These are phyloP conservation scores for Nematocida minor DNA, from an alignment of 371 early-diverging fungal genomes.

Conservation along the genomic window DNA sequence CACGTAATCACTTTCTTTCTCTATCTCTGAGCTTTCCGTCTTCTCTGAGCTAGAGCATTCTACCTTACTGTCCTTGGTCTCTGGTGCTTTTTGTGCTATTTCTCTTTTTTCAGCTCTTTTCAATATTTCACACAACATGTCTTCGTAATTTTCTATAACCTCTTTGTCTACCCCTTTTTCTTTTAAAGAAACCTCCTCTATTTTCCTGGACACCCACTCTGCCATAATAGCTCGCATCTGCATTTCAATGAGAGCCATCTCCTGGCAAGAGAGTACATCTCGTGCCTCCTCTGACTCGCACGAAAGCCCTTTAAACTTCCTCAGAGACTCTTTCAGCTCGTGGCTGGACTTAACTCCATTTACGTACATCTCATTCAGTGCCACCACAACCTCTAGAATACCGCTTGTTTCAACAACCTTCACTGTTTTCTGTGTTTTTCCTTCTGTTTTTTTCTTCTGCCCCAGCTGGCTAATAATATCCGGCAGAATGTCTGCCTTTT, in stretches of 20 bases:
- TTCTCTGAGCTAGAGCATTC: too few species aligned
- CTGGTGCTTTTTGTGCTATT: not conserved
- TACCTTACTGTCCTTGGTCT: too few species aligned
- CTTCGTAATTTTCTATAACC: not conserved
- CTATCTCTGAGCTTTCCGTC: not conserved
- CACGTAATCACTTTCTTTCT: not conserved
- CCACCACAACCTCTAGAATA: slow-evolving; percentile 1
- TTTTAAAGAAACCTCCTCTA: not conserved
- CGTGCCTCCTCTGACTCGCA: not conserved
- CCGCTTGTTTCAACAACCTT: slow-evolving; percentile 24
- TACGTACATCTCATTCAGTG: slow-evolving; percentile 24
- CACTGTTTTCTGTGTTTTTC: not conserved
- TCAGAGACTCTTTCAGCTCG: not conserved
- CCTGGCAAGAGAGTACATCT: slow-evolving; percentile 11
- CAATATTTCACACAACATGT: not conserved
- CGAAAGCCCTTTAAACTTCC: not conserved
- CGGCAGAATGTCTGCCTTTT: slow-evolving; percentile 39
- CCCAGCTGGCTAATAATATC: not conserved
- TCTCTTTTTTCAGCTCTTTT: not conserved
- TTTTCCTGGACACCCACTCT: not conserved
- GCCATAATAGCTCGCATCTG: slow-evolving; percentile 28
- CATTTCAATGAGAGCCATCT: not conserved
- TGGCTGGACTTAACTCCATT: not conserved
- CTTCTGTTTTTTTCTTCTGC: slow-evolving; percentile 25
- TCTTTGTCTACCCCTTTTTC: not conserved